phyloP scores from a whole-genome alignment of 352 stramenopile genomes.

The Pythium chondricola region DNA sequence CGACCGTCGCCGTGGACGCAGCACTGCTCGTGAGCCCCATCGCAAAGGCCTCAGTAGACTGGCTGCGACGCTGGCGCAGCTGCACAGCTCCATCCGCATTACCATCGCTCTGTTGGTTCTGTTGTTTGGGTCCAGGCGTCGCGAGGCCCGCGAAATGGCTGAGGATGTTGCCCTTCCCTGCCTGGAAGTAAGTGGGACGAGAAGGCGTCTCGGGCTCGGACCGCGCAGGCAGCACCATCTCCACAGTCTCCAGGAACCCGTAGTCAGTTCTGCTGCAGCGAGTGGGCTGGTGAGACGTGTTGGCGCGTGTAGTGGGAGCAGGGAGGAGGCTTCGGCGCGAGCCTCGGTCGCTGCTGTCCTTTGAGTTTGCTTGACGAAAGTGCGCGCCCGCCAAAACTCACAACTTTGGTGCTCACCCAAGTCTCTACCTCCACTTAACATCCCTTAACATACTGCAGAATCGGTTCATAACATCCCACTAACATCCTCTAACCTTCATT shows the following conservation, averaged over 20 bases:
- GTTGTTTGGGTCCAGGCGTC: constrained; percentile 21
- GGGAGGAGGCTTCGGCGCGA: no score
- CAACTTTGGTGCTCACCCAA: neutral
- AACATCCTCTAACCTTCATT: constrained; percentile 9
- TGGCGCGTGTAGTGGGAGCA: no score
- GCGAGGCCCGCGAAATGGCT: constrained; percentile 51
- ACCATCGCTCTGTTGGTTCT: neutral
- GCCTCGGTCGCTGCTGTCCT: neutral
- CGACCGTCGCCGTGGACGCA: constrained; percentile 13
- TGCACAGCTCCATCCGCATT: neutral
- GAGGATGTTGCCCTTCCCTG: constrained; percentile 51
- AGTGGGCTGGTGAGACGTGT: no score
- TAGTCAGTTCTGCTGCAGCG: no score
- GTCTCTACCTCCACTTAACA: constrained; percentile 20
- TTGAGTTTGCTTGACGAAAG: constrained; percentile 2
- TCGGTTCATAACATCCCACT: neutral
- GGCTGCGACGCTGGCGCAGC: constrained; percentile 5
- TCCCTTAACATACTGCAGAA: constrained; percentile 7
- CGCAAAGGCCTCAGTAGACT: neutral
- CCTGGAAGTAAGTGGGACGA: constrained; percentile 30
- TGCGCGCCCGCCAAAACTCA: constrained; percentile 19
- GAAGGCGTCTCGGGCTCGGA: constrained; percentile 15
- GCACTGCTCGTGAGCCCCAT: constrained; percentile 7
- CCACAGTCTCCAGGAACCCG: no score
- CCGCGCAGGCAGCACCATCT: constrained; percentile 16